Evolutionary conservation across 352 stramenopile genomes (phyloP).

Genomic region (Elongisporangium prolatum): DNA sequence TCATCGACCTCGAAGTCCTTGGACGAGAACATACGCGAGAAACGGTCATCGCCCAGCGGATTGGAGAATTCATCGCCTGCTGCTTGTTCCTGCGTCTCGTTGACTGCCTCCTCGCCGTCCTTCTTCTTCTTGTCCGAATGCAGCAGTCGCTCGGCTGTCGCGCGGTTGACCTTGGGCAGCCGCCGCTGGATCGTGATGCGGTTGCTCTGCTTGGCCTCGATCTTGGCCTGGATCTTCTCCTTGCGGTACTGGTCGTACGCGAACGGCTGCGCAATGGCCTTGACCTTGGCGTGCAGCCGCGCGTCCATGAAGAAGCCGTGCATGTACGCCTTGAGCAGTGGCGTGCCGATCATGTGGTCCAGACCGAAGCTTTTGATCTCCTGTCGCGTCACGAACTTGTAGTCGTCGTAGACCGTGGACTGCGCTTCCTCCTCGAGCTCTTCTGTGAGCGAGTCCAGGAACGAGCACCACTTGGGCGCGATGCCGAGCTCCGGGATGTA

Average conservation of each 20-base stretch:
- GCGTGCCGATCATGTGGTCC: slow-evolving; percentile 96
- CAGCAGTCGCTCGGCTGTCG: slow-evolving; percentile 83
- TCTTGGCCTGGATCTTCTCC: slow-evolving; percentile 93
- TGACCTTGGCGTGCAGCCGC: slow-evolving; percentile 95
- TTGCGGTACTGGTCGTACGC: slow-evolving; percentile 98
- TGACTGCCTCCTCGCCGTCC: slow-evolving; percentile 19
- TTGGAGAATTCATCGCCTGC: slow-evolving; percentile 50
- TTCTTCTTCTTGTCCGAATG: slow-evolving; percentile 54
- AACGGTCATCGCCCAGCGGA: slow-evolving; percentile 94
- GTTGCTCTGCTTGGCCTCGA: slow-evolving; percentile 85
- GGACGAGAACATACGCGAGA: slow-evolving; percentile 96
- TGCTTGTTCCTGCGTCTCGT: slow-evolving; percentile 14
- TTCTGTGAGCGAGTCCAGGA: slow-evolving; percentile 99
- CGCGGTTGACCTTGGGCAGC: slow-evolving; percentile 89
- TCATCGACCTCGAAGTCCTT: slow-evolving; percentile 98
- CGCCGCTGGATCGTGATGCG: slow-evolving; percentile 87
- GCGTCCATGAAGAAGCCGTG: slow-evolving; percentile 99
- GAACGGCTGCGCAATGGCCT: slow-evolving; percentile 95
- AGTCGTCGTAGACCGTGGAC: slow-evolving; percentile 97
- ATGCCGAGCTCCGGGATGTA: slow-evolving; percentile 97
- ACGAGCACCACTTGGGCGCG: slow-evolving; percentile 98
- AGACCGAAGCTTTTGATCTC: slow-evolving; percentile 96
- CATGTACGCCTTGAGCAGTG: slow-evolving; percentile 98
- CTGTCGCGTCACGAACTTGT: slow-evolving; percentile 97
- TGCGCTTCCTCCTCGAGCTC: slow-evolving; percentile 97